A percentile compares a stretch with the other conserved stretches of the same genome.
Evolutionary conservation across 2,329 filamentous ascomycete species (phyloP).

Genomic region (Sphaerulina musiva): DNA sequence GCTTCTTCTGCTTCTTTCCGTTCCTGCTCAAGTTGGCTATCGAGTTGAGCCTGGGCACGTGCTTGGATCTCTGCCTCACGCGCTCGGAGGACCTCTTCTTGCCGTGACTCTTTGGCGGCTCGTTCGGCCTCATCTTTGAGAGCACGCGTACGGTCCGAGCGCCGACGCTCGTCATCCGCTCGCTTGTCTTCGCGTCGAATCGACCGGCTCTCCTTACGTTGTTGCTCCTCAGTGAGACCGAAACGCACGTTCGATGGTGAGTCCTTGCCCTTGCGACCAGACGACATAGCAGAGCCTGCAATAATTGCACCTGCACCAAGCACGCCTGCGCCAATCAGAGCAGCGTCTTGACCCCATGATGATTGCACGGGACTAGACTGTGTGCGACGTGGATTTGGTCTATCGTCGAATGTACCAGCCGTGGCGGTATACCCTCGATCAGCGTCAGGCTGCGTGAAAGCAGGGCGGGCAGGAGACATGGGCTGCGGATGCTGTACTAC

Average conservation of each 20-base stretch:
- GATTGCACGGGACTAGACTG: constrained; percentile 28
- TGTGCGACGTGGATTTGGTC: constrained; percentile 30
- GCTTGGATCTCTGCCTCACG: constrained; percentile 28
- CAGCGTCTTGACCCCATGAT: constrained; percentile 33
- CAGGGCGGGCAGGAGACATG: constrained; percentile 54
- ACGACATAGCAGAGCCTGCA: constrained; percentile 20
- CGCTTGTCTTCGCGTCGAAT: constrained; percentile 31
- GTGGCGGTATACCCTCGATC: constrained; percentile 13
- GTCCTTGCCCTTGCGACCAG: constrained; percentile 27
- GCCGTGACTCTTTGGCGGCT: constrained; percentile 22
- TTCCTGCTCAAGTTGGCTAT: constrained; percentile 12
- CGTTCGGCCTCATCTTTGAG: constrained; percentile 33
- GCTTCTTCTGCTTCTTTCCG: constrained; percentile 21
- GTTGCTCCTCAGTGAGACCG: constrained; percentile 52
- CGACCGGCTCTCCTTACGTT: constrained; percentile 42
- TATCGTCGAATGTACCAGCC: constrained; percentile 4
- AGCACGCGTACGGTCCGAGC: constrained; percentile 31
- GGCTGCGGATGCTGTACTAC: constrained; percentile 83
- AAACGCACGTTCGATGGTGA: constrained; percentile 47
- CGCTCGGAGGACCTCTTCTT: constrained; percentile 23
- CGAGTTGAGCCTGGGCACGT: constrained; percentile 17
- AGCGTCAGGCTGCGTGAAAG: constrained; percentile 24
- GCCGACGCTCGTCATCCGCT: constrained; percentile 26
- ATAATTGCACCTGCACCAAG: constrained; percentile 34
- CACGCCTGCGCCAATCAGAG: constrained; percentile 40